Evolutionary conservation across 2,329 filamentous ascomycete species (phyloP), one percentile per base, ranked within the genome.

Genomic region (Curvularia spicifera): DNA sequence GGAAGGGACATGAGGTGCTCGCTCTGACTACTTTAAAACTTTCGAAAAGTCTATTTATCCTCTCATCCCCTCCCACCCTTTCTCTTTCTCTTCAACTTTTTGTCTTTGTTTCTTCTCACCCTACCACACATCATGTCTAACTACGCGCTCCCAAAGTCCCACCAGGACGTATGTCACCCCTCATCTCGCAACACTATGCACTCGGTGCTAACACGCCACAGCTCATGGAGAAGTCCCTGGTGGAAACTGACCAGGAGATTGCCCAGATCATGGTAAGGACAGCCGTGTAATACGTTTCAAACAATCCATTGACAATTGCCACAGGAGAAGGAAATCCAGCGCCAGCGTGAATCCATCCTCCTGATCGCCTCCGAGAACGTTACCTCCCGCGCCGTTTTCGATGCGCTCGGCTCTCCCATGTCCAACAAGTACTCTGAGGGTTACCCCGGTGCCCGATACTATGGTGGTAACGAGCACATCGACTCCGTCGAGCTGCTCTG

Each of bases 401-500:
- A 78, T 71, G 73, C 78, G 59, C 66, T 76, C 90, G 91, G 77
- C 53, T 78, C 77, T 54, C 76, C 76, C 67, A 79, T 79, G 77
- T 78, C 91, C 81, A 97, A 98, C 80, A 98, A 99, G 79, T 99
- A 99, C 81, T 98, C 95, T 0, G 95, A 99, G 79, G 95, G 95
- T 51, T 99, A 99, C 72, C 95, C 94, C 31, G 95, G 95, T 56
- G 94, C 94, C 60, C 86, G 94, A 75, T 98, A 98, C 82, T 98
- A 98, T 75, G 94, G 94, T 53, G 94, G 94, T 65, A 98, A 98
- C 78, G 91, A 97, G 79, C 93, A 93, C 78, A 98, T 98, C 72
- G 94, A 98, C 73, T 86, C 92, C 72, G 87, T 94, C 5, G 94
- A 98, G 81, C 83, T 89, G 46, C 83, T 97, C 47, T 98, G 94